phyloP scores from a whole-genome alignment of 2,329 filamentous ascomycete species.

The Nigrospora osmanthi region DNA sequence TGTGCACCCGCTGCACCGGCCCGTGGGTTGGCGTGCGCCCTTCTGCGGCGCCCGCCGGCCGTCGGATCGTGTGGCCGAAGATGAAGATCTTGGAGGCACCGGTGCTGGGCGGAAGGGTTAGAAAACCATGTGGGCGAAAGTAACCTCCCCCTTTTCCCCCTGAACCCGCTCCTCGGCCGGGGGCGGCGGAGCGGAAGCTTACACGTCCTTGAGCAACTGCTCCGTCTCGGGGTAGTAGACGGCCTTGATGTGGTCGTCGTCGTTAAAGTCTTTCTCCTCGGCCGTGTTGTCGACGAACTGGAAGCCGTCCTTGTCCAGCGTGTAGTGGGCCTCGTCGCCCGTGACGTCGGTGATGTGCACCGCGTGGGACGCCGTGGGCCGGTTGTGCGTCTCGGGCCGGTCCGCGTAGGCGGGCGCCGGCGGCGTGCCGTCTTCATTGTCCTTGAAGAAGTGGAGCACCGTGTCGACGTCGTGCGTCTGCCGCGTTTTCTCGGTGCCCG shows the following conservation, averaged over 20 bases:
- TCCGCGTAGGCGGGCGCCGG: slow-evolving; percentile 26
- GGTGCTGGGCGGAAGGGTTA: slow-evolving; percentile 29
- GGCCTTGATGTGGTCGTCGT: slow-evolving; percentile 54
- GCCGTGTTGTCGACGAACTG: slow-evolving; percentile 21
- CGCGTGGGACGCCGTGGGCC: slow-evolving; percentile 15
- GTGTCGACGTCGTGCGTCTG: slow-evolving; percentile 22
- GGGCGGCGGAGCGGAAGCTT: slow-evolving; percentile 8
- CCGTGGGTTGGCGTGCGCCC: slow-evolving; percentile 13
- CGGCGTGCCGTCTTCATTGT: slow-evolving; percentile 31
- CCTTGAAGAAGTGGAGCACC: slow-evolving; percentile 29
- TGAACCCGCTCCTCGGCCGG: background rate
- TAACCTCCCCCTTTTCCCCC: background rate
- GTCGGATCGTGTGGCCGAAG: slow-evolving; percentile 50
- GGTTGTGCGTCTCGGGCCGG: slow-evolving; percentile 24
- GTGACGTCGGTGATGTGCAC: slow-evolving; percentile 27
- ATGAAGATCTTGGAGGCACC: slow-evolving; percentile 44
- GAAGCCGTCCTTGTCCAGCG: slow-evolving; percentile 30
- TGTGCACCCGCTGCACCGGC: slow-evolving; percentile 41
- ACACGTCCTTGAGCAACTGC: slow-evolving; percentile 53
- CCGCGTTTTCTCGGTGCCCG: slow-evolving; percentile 2
- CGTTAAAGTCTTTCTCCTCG: slow-evolving; percentile 29
- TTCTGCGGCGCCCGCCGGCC: slow-evolving; percentile 8
- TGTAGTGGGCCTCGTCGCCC: slow-evolving; percentile 25
- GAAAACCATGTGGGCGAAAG: background rate
- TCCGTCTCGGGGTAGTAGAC: slow-evolving; percentile 70